phyloP scores from a whole-genome alignment of 495 filamentous ascomycete species.

The Penicillium roqueforti region DNA sequence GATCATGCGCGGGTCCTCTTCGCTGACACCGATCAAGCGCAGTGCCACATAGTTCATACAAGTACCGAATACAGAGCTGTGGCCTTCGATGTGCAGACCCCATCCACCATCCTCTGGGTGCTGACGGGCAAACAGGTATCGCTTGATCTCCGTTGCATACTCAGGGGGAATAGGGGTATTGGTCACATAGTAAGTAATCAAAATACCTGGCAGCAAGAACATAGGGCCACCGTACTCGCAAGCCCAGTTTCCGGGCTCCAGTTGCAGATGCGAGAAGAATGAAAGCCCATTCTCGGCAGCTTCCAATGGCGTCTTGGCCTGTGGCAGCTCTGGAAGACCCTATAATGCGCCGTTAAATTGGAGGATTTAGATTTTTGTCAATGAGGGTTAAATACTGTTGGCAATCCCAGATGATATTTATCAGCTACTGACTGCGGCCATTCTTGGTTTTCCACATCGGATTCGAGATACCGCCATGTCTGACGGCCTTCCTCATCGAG shows the following conservation, averaged over 20 bases:
- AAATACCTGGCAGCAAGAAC: slow-evolving; percentile 82
- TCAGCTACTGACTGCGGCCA: slow-evolving; percentile 88
- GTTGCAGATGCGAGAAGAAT: slow-evolving; percentile 88
- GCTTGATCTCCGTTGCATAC: slow-evolving; percentile 82
- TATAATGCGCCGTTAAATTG: slow-evolving; percentile 29
- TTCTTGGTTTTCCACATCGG: slow-evolving; percentile 63
- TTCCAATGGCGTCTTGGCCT: slow-evolving; percentile 68
- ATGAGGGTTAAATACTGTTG: slow-evolving; percentile 43
- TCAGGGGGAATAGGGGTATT: slow-evolving; percentile 80
- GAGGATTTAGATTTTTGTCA: not conserved
- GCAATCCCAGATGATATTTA: slow-evolving; percentile 76
- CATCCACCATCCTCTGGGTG: slow-evolving; percentile 89
- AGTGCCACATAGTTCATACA: slow-evolving; percentile 83
- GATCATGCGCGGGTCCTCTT: slow-evolving; percentile 80
- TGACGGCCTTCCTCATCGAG: slow-evolving; percentile 77
- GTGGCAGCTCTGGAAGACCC: slow-evolving; percentile 67
- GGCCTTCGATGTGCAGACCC: slow-evolving; percentile 95
- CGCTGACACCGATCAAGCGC: slow-evolving; percentile 80
- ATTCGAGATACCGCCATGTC: slow-evolving; percentile 88
- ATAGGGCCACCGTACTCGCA: slow-evolving; percentile 92
- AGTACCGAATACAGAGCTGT: slow-evolving; percentile 88
- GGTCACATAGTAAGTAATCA: slow-evolving; percentile 88
- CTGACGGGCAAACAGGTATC: slow-evolving; percentile 87
- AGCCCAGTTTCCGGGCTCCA: slow-evolving; percentile 87
- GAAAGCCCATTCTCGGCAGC: slow-evolving; percentile 76